Percentiles rank a stretch among this genome's conserved stretches.
Conservation (phyloP, 2,329 filamentous ascomycete species). For the Penicillium sp. region DNA sequence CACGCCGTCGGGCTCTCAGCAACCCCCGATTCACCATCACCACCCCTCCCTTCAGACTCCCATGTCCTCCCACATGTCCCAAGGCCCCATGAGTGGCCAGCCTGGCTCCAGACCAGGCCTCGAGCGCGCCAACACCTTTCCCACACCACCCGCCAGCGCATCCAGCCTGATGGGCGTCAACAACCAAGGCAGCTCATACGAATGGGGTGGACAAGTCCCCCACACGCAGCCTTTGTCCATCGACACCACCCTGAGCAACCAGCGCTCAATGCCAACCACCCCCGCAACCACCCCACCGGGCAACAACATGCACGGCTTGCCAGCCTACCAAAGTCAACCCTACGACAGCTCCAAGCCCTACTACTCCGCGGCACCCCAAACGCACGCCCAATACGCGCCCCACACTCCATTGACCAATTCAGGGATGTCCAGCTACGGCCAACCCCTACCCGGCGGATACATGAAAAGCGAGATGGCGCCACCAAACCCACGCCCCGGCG, state of each 20-base stretch:
- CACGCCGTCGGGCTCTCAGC: constrained; percentile 65
- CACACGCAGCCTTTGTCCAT: constrained; percentile 72
- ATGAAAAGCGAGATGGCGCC: constrained; percentile 88
- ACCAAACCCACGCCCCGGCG: constrained; percentile 61
- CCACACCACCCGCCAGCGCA: constrained; percentile 89
- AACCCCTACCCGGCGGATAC: constrained; percentile 57
- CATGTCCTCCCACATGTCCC: constrained; percentile 60
- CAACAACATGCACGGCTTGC: constrained; percentile 71
- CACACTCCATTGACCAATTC: constrained; percentile 60
- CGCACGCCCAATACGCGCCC: constrained; percentile 66
- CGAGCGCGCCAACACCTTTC: constrained; percentile 87
- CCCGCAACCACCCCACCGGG: constrained; percentile 87
- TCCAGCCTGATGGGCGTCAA: constrained; percentile 79
- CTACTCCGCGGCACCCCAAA: constrained; percentile 68
- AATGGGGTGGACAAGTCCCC: constrained; percentile 68
- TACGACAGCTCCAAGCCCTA: constrained; percentile 77
- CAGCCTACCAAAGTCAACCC: constrained; percentile 67
- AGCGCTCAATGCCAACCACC: constrained; percentile 85
- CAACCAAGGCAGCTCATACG: constrained; percentile 69
- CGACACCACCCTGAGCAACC: constrained; percentile 73
- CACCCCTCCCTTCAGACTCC: constrained; percentile 65
- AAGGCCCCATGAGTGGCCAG: constrained; percentile 60
- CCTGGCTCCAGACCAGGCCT: constrained; percentile 66
- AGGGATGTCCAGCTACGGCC: constrained; percentile 67
- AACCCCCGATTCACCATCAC: constrained; percentile 58